Conservation (phyloP, 192 early-diverging fungal species). For the Chytriomyces confervae region DNA sequence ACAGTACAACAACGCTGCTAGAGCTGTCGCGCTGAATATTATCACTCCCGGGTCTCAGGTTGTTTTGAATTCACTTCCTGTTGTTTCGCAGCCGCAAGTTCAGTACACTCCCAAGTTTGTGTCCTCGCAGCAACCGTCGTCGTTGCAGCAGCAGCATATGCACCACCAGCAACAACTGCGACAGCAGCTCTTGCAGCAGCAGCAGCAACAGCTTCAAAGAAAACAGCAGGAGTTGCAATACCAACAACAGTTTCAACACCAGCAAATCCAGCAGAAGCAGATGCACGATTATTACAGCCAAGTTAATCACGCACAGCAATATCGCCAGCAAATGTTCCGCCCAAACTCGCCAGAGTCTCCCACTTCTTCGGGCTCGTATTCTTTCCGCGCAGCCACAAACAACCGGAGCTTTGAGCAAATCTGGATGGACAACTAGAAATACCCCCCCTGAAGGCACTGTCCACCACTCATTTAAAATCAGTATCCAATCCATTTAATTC, state of each 20-base stretch:
- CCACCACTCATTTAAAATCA: background rate
- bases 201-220: background rate
- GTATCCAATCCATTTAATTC: background rate
- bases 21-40: conserved; percentile 33
- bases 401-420: conserved; percentile 15
- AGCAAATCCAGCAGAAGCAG: background rate
- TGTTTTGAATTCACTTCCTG: conserved; percentile 22
- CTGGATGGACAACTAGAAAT: conserved; percentile 6
- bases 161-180: background rate
- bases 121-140: background rate
- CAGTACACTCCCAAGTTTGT: conserved; percentile 26
- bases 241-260: background rate
- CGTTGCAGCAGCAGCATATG: background rate
- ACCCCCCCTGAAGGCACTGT: background rate
- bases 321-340: background rate
- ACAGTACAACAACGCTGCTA: conserved; percentile 33
- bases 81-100: conserved; percentile 18
- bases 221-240: background rate
- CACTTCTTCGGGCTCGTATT: background rate
- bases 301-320: background rate
- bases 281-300: background rate
- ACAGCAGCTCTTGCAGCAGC: background rate
- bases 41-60: conserved; percentile 23
- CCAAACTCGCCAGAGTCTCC: background rate
- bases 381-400: background rate